Evolutionary conservation across 2,329 filamentous ascomycete species (phyloP).

Genomic region (Cryphonectria carpinicola): DNA sequence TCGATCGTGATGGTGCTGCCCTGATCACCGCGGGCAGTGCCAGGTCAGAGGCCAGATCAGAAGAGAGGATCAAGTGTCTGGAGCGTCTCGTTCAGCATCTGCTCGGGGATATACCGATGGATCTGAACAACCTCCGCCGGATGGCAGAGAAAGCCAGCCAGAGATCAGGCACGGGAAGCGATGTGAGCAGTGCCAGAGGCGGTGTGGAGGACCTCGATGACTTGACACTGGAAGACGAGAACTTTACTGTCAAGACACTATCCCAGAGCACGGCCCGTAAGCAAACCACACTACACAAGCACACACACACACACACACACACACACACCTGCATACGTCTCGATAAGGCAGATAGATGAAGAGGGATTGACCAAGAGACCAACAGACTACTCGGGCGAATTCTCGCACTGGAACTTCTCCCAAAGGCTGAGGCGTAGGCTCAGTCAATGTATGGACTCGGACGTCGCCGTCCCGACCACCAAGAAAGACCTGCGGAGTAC

Average conservation of each 20-base stretch:
- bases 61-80: conserved; percentile 28
- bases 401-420: conserved; percentile 58
- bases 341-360: not conserved
- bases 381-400: conserved; percentile 55
- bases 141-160: conserved; percentile 31
- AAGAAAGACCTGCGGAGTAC: conserved; percentile 27
- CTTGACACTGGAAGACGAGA: conserved; percentile 41
- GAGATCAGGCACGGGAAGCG: conserved; percentile 20
- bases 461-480: conserved; percentile 16
- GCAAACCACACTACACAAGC: conserved; percentile 22
- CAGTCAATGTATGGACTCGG: conserved; percentile 25
- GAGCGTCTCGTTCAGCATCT: conserved; percentile 30
- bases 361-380: conserved; percentile 2
- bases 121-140: conserved; percentile 30
- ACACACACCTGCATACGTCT: not conserved
- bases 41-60: conserved; percentile 18
- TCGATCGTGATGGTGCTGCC: not conserved
- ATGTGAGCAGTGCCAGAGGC: conserved; percentile 24
- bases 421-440: conserved; percentile 43
- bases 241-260: conserved; percentile 46
- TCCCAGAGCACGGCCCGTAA: conserved; percentile 47
- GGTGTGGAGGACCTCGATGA: conserved; percentile 33
- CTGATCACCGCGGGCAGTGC: conserved; percentile 2
- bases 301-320: too few species aligned
- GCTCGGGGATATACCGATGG: conserved; percentile 30